A percentile compares a stretch with the other conserved stretches of the same genome.
phyloP scores from a whole-genome alignment of 2,329 filamentous ascomycete genomes.

The Cytospora mali region DNA sequence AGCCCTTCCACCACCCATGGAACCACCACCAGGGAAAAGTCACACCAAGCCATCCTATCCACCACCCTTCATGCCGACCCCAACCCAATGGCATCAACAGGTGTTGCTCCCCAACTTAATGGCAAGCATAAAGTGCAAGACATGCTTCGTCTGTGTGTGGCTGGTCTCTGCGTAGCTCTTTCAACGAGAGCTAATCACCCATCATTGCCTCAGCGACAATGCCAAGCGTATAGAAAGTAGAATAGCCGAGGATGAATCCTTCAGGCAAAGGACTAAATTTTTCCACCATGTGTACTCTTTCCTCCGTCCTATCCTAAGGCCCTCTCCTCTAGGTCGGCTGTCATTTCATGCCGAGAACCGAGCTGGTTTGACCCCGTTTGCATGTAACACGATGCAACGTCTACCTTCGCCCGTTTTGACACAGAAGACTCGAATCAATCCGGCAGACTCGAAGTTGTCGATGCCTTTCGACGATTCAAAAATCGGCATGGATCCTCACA shows the following conservation, averaged over 20 bases:
- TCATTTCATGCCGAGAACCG: background rate
- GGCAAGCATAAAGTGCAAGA: background rate
- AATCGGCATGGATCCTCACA: no score
- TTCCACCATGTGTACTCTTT: no score
- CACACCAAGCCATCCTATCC: background rate
- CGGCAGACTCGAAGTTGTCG: background rate
- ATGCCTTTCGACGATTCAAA: no score
- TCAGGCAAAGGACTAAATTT: no score
- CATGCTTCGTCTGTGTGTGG: background rate
- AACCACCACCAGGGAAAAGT: background rate
- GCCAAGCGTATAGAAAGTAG: background rate
- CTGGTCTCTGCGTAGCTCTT: background rate
- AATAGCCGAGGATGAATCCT: background rate
- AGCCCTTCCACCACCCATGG: background rate
- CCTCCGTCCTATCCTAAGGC: background rate
- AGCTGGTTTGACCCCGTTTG: background rate
- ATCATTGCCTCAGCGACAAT: background rate
- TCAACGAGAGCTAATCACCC: background rate
- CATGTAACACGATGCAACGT: background rate
- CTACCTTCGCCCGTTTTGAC: background rate
- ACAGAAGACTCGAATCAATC: background rate
- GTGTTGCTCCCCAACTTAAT: background rate
- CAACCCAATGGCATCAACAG: background rate
- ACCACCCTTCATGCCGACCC: background rate
- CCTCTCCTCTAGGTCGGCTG: background rate